phyloP scores from a whole-genome alignment of 202 grass and related monocot genomes.

The Panicum hallii region DNA sequence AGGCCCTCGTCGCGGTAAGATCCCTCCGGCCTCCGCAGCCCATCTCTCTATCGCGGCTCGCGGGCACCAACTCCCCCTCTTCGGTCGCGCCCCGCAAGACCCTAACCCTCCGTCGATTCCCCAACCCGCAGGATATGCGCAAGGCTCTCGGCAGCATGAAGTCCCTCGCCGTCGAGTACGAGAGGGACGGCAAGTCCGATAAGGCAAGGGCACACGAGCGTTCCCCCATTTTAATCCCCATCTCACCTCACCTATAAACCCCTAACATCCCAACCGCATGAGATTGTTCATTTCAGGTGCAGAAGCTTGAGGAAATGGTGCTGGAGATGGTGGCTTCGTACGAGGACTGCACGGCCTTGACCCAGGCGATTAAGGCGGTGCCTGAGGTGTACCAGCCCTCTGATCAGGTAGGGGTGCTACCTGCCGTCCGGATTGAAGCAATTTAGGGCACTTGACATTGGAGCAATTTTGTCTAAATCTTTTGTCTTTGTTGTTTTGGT shows the following conservation, averaged over 20 bases:
- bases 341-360: constrained; percentile 60
- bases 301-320: constrained; percentile 58
- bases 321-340: constrained; percentile 70
- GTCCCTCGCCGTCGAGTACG: constrained; percentile 64
- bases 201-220: constrained; percentile 37
- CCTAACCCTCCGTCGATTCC: constrained; percentile 49
- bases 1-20: constrained; percentile 64
- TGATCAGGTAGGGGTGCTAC: constrained; percentile 53
- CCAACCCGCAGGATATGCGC: constrained; percentile 72
- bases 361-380: constrained; percentile 60
- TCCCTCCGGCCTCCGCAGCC: background rate
- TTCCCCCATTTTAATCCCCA: background rate
- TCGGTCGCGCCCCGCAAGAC: constrained; percentile 37
- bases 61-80: background rate
- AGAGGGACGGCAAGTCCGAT: constrained; percentile 61
- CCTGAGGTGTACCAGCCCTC: constrained; percentile 61
- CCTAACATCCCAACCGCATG: background rate
- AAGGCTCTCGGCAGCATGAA: constrained; percentile 67
- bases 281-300: constrained; percentile 52
- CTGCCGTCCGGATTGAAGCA: background rate
- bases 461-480: constrained; percentile 8
- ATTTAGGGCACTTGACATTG: background rate
- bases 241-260: background rate
- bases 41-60: background rate
- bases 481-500: constrained; percentile 30